Evolutionary conservation across 768 basidiomycete species (phyloP).

Genomic region (Amanita subjunquillea): DNA sequence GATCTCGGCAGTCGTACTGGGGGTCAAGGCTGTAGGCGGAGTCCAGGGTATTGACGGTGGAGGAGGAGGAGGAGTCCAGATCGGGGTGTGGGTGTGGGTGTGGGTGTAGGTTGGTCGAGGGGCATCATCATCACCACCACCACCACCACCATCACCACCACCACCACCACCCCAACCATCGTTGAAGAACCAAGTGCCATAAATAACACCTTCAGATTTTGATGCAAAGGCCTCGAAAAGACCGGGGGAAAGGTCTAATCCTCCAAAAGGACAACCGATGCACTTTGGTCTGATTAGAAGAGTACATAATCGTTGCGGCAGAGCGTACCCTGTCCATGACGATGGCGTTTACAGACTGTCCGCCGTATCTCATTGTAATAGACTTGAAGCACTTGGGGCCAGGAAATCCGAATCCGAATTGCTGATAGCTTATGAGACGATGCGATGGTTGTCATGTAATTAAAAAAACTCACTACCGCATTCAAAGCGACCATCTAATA

Average conservation of each 20-base stretch:
- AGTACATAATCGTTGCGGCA: neutral
- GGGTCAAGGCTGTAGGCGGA: slow-evolving; percentile 7
- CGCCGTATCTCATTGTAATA: slow-evolving; percentile 53
- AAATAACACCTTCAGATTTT: slow-evolving; percentile 40
- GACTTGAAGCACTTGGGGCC: slow-evolving; percentile 51
- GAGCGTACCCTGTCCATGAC: slow-evolving; percentile 51
- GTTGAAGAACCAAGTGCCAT: slow-evolving; percentile 50
- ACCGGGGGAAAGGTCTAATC: slow-evolving; percentile 58
- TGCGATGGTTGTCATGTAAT: neutral
- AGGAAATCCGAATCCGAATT: slow-evolving; percentile 54
- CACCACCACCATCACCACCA: neutral
- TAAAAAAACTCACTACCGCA: slow-evolving; percentile 19
- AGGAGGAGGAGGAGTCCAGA: slow-evolving; percentile 2
- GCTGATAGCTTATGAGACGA: slow-evolving; percentile 13
- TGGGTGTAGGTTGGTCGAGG: neutral
- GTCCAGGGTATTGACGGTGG: neutral
- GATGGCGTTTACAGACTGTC: slow-evolving; percentile 44
- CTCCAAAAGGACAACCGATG: slow-evolving; percentile 52
- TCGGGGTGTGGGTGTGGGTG: slow-evolving; percentile 5
- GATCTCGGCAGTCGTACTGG: slow-evolving; percentile 7
- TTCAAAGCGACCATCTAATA: slow-evolving; percentile 46
- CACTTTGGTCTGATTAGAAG: slow-evolving; percentile 30
- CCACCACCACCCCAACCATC: slow-evolving; percentile 23
- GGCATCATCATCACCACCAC: neutral
- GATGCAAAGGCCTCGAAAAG: slow-evolving; percentile 56